Evolutionary conservation across 305 asterid species (phyloP), one percentile per base, ranked within the genome.

Genomic region (Withania somnifera): DNA sequence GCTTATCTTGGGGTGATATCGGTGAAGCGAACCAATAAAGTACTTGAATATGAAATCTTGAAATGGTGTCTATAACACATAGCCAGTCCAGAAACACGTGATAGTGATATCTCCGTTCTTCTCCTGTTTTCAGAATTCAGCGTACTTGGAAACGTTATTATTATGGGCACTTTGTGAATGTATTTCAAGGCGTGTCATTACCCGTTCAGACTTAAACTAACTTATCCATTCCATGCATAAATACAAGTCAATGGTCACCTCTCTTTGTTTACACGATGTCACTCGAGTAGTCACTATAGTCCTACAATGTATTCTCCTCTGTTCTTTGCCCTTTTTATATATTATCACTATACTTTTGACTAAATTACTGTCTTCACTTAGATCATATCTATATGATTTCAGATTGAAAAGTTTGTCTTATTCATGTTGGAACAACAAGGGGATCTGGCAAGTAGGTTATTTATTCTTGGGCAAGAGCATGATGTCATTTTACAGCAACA

Each of bases 351-450:
- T 30, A 30, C 3, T 64, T 17, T 28, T 3, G 11, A 28, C 11
- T 28, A 61, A 19, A 3, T 28, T 5, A 15, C 28, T 64, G 24
- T 64, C 19, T 64, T 19, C 5, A 4, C 73, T 64, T 32, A 53
- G 54, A 42, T 34, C 40, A 38, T 6, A 56, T 45, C 22, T 26
- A 67, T 45, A 40, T 9, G 68, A 80, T n/a, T 86, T 82, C 91
- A 92, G 97, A 91, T 94, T 47, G 98, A 94, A 87, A 94, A 88
- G 86, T 52, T 84, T 47, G 97, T 94, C 82, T 87, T 94, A 0
- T 94, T 94, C 86, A 54, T 92, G 68, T 81, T 92, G 83, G 97
- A 91, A 82, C 95, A 92, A 85, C 90, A 94, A 87, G 98, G 97
- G 45, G 89, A 83, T 30, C 85, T 90, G 38, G 97, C 97, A 17